A percentile compares a stretch with the other conserved stretches of the same genome.
phyloP scores from a whole-genome alignment of 2,329 filamentous ascomycete species.

The Alternaria hordeiaustralica region DNA sequence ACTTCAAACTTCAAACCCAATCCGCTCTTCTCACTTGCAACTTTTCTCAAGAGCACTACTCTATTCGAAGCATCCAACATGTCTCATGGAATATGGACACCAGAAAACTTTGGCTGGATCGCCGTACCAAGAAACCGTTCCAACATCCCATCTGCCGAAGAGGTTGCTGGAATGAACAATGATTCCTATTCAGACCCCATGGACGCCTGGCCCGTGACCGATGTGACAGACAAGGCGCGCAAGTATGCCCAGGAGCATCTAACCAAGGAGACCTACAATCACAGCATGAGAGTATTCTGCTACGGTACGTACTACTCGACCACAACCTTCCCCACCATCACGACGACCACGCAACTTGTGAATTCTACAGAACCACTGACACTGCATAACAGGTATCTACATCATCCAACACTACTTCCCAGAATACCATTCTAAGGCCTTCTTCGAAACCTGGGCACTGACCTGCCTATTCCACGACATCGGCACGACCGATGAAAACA shows the following conservation, averaged over 20 bases:
- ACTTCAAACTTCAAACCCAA: background rate
- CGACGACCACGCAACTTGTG: too few relatives aligned
- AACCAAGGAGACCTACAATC: background rate
- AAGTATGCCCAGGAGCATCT: background rate
- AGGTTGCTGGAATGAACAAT: background rate
- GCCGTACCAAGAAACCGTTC: background rate
- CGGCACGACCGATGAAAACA: background rate
- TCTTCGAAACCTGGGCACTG: slow-evolving; percentile 3
- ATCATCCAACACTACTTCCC: background rate
- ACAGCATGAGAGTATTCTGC: slow-evolving; percentile 2
- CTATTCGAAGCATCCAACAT: background rate
- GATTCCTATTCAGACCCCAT: background rate
- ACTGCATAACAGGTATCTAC: background rate
- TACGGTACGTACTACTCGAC: background rate
- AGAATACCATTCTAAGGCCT: background rate
- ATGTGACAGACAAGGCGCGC: background rate
- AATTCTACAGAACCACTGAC: too few relatives aligned
- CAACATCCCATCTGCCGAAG: background rate
- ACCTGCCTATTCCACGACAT: slow-evolving; percentile 9
- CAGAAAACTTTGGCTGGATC: background rate
- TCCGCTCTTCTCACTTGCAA: rapidly evolving
- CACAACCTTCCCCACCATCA: too few relatives aligned
- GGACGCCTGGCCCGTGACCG: background rate
- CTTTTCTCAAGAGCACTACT: rapidly evolving
- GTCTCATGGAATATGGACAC: background rate